phyloP scores from a whole-genome alignment of 2,329 filamentous ascomycete genomes.

The Fusarium virguliforme region DNA sequence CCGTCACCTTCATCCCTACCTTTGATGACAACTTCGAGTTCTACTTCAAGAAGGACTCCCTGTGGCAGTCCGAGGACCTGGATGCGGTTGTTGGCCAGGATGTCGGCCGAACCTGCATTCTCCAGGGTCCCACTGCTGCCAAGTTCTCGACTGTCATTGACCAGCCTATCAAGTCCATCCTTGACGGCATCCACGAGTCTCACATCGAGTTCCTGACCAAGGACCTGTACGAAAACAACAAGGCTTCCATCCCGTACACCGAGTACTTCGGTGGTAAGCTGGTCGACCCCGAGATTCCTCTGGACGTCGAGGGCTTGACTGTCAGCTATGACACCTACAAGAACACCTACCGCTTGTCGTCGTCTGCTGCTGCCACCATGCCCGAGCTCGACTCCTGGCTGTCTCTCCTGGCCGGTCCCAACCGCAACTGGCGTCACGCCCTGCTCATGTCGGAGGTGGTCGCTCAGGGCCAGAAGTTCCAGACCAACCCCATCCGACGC shows the following conservation, averaged over 20 bases:
- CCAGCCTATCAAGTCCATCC: slow-evolving; percentile 94
- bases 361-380: slow-evolving; percentile 79
- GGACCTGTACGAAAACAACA: slow-evolving; percentile 85
- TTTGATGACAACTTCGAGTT: slow-evolving; percentile 98
- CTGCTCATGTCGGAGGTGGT: slow-evolving; percentile 95
- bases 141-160: slow-evolving; percentile 92
- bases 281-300: slow-evolving; percentile 78
- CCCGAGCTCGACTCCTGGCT: slow-evolving; percentile 90
- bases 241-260: slow-evolving; percentile 82
- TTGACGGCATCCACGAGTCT: slow-evolving; percentile 89
- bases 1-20: slow-evolving; percentile 94
- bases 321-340: slow-evolving; percentile 84
- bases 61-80: slow-evolving; percentile 99
- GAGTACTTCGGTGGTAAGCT: slow-evolving; percentile 97
- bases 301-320: slow-evolving; percentile 88
- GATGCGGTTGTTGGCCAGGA: slow-evolving; percentile 97
- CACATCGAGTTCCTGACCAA: slow-evolving; percentile 86
- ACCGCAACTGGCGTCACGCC: slow-evolving; percentile 93
- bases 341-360: slow-evolving; percentile 87
- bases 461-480: slow-evolving; percentile 95
- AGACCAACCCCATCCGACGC: slow-evolving; percentile 94
- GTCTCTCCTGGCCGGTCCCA: slow-evolving; percentile 86
- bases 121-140: slow-evolving; percentile 94
- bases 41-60: slow-evolving; percentile 99
- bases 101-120: slow-evolving; percentile 94